Percentiles rank a stretch among this genome's conserved stretches.
Conservation (phyloP, 306 rosid genomes). For the Abrus precatorius region DNA sequence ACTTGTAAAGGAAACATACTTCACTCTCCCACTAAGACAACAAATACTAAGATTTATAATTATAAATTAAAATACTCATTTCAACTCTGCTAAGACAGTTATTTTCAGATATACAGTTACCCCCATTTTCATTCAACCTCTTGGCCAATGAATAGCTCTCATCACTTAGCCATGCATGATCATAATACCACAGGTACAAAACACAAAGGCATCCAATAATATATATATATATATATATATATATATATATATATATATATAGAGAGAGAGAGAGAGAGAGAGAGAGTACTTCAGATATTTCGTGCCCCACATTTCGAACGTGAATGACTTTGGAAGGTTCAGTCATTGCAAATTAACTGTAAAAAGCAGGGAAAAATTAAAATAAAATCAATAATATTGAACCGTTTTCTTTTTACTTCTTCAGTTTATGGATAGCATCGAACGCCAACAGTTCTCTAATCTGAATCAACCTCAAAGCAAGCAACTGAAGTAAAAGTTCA, state of each 20-base stretch:
- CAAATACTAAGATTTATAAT: too few species aligned
- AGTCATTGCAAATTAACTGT: constrained; percentile 72
- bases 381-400: background rate
- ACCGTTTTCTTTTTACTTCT: background rate
- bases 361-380: background rate
- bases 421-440: constrained; percentile 16
- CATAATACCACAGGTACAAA: too few species aligned
- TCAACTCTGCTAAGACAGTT: too few species aligned
- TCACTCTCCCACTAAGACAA: background rate
- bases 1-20: background rate
- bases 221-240: too few species aligned
- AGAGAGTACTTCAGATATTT: constrained; percentile 78
- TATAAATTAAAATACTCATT: too few species aligned
- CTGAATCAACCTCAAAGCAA: constrained; percentile 18
- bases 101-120: too few species aligned
- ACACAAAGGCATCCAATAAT: too few species aligned
- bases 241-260: too few species aligned
- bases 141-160: too few species aligned
- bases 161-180: too few species aligned
- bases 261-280: too few species aligned
- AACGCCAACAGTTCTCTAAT: background rate
- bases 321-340: constrained; percentile 98
- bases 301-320: constrained; percentile 97
- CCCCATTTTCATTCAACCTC: too few species aligned
- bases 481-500: constrained; percentile 28